Conservation (phyloP, 345 rosid species). For the Citrus sinensis region DVS_A1.0 CM039169.1:2007501-2008000, state of each 20-base stretch:
- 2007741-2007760: not conserved
- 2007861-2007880: slow-evolving; percentile 85
- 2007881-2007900: slow-evolving; percentile 93
- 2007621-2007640: slow-evolving; percentile 90
- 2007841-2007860: not conserved
- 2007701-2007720: not conserved
- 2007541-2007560: not conserved
- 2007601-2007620: slow-evolving; percentile 56
- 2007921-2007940: slow-evolving; percentile 98
- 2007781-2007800: not conserved
- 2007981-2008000: not conserved
- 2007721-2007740: not conserved
- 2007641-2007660: slow-evolving; percentile 90
- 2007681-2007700: slow-evolving; percentile 79
- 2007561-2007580: not conserved
- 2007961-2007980: not conserved
- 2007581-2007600: not conserved
- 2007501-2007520: not conserved
- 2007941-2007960: slow-evolving; percentile 92
- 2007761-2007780: not conserved
- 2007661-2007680: slow-evolving; percentile 93
- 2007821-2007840: not conserved
- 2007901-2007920: slow-evolving; percentile 98
- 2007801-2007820: not conserved
- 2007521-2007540: not conserved